Conservation (phyloP, 441 rosid species). For the Populus hybrid region DNA sequence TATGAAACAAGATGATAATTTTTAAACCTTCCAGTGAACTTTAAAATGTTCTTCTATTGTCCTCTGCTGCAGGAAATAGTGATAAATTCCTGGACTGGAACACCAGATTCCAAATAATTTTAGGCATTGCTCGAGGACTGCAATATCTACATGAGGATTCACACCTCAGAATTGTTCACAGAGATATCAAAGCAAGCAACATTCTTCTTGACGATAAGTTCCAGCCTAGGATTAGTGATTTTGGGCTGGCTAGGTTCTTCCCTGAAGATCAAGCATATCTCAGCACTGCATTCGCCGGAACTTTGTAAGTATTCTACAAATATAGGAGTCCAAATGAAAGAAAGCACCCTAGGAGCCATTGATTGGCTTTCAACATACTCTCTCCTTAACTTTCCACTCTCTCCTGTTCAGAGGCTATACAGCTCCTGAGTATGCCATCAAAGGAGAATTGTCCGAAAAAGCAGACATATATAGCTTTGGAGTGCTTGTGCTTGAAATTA, state of each 20-base stretch:
- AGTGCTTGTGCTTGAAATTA: constrained; percentile 60
- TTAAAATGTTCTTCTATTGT: not conserved
- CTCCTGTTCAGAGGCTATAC: constrained; percentile 48
- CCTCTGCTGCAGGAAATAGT: constrained; percentile 33
- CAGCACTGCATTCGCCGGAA: constrained; percentile 71
- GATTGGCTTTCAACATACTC: not conserved
- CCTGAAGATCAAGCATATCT: constrained; percentile 73
- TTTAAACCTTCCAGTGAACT: not conserved
- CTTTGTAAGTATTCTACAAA: constrained; percentile 46
- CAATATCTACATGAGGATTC: constrained; percentile 72
- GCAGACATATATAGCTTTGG: constrained; percentile 77
- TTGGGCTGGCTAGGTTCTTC: constrained; percentile 67
- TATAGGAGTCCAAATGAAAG: not conserved
- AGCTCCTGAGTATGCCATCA: constrained; percentile 66
- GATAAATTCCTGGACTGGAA: constrained; percentile 45
- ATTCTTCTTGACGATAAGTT: constrained; percentile 68
- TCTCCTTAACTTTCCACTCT: not conserved
- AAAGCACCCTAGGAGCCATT: not conserved
- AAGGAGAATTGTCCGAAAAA: constrained; percentile 65
- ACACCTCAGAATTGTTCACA: constrained; percentile 51
- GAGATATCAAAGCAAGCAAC: constrained; percentile 78
- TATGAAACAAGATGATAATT: not conserved
- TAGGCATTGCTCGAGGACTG: constrained; percentile 61
- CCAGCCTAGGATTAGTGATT: constrained; percentile 63
- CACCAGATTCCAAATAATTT: constrained; percentile 49